Base-by-base conservation (phyloP, 495 filamentous ascomycete species). In the Aspergillus steynii region DNA sequence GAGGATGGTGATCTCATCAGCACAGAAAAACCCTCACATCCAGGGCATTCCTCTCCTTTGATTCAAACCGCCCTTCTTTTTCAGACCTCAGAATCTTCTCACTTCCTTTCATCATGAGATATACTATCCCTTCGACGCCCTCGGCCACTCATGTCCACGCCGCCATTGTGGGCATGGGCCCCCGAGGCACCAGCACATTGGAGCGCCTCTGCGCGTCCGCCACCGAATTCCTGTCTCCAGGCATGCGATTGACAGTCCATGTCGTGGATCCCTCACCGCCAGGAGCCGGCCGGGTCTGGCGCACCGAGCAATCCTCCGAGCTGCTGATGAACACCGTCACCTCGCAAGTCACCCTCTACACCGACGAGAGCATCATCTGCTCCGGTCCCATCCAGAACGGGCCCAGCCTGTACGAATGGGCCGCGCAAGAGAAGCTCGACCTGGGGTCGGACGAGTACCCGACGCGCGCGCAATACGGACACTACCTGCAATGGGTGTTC, bases 281-380 rank as follows among this genome's bases (percentile, higher is more conserved):
- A 51, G 59, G 61, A 29, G 58, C 62, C 32, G 65, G 65, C 27
- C 42, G 48, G 52, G 65, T 67, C 50, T 67, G 65, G 65, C 57
- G 58, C 45, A 61, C 55, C 12, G 49, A 42, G 28, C 65, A 65
- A 53, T 51, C 62, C 20, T 34, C 54, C n/a, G 58, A 67, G 27
- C 61, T 67, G 7, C 50, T 67, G 58, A 67, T 67, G 65, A 67
- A 67, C 55, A 65, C 65, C n/a, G 58, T 65, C 4, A 54, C 65
- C 3, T 61, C 61, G 29, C 62, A 65, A 50, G 54, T 64, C 12
- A 65, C 65, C 7, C 54, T 67, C 15, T 67, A 55, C 56, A 67
- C 55, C 5, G 55, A 56, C 28, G 34, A 56, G 4, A 56, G 55
- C 9, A 37, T 56, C 3, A 12, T 49, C 2, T 56, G 55, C 55